phyloP scores from a whole-genome alignment of 495 filamentous ascomycete species.

The Aspergillus ellipticus region DNA sequence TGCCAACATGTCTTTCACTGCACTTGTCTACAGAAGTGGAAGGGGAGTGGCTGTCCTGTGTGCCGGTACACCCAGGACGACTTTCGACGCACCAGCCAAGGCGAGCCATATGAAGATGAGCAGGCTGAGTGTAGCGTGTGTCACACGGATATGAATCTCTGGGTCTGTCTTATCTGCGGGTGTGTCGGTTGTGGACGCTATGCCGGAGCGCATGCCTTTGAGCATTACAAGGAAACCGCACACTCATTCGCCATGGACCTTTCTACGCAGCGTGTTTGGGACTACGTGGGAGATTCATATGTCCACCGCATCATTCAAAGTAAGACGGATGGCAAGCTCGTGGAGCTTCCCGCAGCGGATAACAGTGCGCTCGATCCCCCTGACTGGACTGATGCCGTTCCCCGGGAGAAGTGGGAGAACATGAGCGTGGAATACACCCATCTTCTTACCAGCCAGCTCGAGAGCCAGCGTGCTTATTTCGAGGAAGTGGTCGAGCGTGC shows the following conservation, averaged over 20 bases:
- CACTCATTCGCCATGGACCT: slow-evolving; percentile 94
- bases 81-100: slow-evolving; percentile 30
- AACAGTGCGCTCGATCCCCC: slow-evolving; percentile 42
- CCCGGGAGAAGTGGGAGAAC: slow-evolving; percentile 84
- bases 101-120: slow-evolving; percentile 31
- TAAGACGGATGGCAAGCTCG: slow-evolving; percentile 82
- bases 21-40: slow-evolving; percentile 94
- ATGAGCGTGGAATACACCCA: slow-evolving; percentile 94
- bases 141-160: slow-evolving; percentile 74
- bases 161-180: slow-evolving; percentile 93
- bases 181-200: slow-evolving; percentile 92
- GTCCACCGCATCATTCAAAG: slow-evolving; percentile 92
- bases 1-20: slow-evolving; percentile 99
- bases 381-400: slow-evolving; percentile 66
- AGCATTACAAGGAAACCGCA: slow-evolving; percentile 83
- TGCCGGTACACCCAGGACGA: slow-evolving; percentile 80
- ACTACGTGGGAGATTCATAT: slow-evolving; percentile 91
- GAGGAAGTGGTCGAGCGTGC: slow-evolving; percentile 90
- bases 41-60: slow-evolving; percentile 87
- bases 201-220: slow-evolving; percentile 87
- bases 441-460: slow-evolving; percentile 84
- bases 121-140: slow-evolving; percentile 66
- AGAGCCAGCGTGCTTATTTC: slow-evolving; percentile 88
- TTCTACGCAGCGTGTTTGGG: slow-evolving; percentile 91
- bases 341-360: slow-evolving; percentile 66